Conservation (phyloP, 306 rosid species). For the Fragaria vesca region DNA sequence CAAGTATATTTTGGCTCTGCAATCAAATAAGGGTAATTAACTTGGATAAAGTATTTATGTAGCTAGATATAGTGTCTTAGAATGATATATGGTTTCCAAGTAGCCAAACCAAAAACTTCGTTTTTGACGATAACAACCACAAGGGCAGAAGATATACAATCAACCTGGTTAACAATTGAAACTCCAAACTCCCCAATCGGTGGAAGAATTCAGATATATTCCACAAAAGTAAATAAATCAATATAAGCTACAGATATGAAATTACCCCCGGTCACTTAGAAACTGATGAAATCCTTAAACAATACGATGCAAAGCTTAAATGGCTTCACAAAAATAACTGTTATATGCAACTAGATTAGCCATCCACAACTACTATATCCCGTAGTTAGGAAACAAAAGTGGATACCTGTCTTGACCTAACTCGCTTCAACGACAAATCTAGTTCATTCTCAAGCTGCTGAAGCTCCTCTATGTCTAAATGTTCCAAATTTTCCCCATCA, state of each 20-base stretch:
- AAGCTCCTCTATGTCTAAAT: slow-evolving; percentile 50
- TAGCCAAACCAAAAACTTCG: too few relatives aligned
- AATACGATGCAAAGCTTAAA: neutral
- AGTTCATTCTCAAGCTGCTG: slow-evolving; percentile 62
- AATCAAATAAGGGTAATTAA: neutral
- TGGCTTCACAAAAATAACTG: neutral
- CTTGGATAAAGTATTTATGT: neutral
- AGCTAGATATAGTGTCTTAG: neutral
- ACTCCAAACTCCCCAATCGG: too few relatives aligned
- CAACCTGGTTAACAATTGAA: too few relatives aligned
- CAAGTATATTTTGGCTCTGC: slow-evolving; percentile 65
- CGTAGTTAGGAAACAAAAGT: neutral
- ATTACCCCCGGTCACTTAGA: neutral
- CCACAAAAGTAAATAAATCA: too few relatives aligned
- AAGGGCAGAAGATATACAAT: too few relatives aligned
- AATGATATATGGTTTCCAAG: neutral
- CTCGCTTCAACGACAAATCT: slow-evolving; percentile 58
- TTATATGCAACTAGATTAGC: neutral
- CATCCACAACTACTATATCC: neutral
- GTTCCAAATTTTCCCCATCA: slow-evolving; percentile 72
- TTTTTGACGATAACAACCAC: too few relatives aligned
- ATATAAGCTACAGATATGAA: too few relatives aligned
- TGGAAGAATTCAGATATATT: too few relatives aligned
- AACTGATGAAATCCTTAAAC: neutral
- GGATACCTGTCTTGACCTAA: slow-evolving; percentile 68